phyloP scores from a whole-genome alignment of 768 basidiomycete species.

The Antrodiella citrinella region DNA sequence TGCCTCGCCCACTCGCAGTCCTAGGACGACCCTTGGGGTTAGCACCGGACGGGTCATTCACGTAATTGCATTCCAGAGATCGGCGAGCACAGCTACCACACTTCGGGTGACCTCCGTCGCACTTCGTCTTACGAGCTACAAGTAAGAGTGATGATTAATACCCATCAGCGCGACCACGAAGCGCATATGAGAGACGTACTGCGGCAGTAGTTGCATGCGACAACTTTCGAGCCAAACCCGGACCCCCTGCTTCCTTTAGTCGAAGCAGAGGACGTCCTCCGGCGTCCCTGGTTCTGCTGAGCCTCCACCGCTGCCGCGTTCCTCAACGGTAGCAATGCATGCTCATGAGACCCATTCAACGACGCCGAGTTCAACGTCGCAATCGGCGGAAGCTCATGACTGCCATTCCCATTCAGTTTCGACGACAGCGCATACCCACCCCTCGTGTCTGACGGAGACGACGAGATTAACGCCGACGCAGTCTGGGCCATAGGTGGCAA shows the following conservation, averaged over 20 bases:
- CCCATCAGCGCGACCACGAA: constrained; percentile 1
- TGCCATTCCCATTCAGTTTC: constrained; percentile 1
- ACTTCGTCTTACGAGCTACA: constrained; percentile 80
- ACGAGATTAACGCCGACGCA: constrained; percentile 6
- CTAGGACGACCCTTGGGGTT: constrained; percentile 13
- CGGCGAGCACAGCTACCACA: constrained; percentile 79
- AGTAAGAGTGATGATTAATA: constrained; percentile 3
- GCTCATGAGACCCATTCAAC: background rate
- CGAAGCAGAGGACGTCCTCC: constrained; percentile 56
- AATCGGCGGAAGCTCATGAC: constrained; percentile 14
- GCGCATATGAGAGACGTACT: constrained; percentile 38
- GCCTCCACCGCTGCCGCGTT: constrained; percentile 11
- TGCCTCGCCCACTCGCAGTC: background rate
- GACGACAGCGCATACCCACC: background rate
- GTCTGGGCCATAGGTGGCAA: constrained; percentile 15
- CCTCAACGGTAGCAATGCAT: constrained; percentile 18
- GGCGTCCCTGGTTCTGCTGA: constrained; percentile 35
- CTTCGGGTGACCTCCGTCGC: constrained; percentile 79
- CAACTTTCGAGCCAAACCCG: constrained; percentile 75
- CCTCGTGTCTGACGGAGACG: background rate
- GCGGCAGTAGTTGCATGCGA: constrained; percentile 85
- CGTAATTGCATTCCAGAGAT: constrained; percentile 71
- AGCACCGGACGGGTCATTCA: constrained; percentile 44
- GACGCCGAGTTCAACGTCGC: constrained; percentile 10
- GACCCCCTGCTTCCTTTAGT: constrained; percentile 53